These are phyloP conservation scores for Candida multigemmis DNA, from an alignment of 805 yeast species.

Conservation along the genomic window DNA sequence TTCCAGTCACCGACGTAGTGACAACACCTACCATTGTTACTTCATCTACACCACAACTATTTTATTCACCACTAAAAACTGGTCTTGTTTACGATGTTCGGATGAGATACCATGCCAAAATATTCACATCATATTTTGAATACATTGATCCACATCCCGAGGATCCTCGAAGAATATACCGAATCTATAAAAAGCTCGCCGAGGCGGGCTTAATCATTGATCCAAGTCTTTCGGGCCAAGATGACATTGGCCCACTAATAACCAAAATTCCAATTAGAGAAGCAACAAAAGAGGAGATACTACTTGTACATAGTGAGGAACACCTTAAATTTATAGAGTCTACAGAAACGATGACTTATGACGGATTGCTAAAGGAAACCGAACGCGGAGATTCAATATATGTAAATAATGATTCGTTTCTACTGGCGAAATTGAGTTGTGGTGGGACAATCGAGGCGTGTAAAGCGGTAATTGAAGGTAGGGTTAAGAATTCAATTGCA, in stretches of 20 bases:
- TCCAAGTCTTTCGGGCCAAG: conserved; percentile 61
- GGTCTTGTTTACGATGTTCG: conserved; percentile 95
- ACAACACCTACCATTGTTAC: conserved; percentile 32
- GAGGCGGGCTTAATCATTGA: conserved; percentile 88
- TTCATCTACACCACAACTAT: conserved; percentile 53
- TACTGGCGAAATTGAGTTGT: conserved; percentile 85
- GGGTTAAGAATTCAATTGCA: conserved; percentile 86
- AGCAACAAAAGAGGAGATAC: conserved; percentile 78
- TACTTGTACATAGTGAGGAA: conserved; percentile 74
- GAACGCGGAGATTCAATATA: conserved; percentile 93
- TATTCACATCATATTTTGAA: conserved; percentile 84
- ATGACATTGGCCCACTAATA: conserved; percentile 81
- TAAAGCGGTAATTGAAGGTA: conserved; percentile 86
- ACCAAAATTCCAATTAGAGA: conserved; percentile 83
- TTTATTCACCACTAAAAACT: conserved; percentile 70
- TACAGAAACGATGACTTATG: conserved; percentile 71
- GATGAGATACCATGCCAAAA: conserved; percentile 95
- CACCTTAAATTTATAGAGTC: conserved; percentile 70
- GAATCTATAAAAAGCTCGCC: conserved; percentile 87
- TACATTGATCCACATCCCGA: conserved; percentile 99
- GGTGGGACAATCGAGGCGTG: conserved; percentile 98
- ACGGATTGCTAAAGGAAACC: conserved; percentile 69
- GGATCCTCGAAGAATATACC: conserved; percentile 91
- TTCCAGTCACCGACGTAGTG: neutral
- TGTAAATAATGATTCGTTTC: conserved; percentile 80